phyloP scores from a whole-genome alignment of 2,329 filamentous ascomycete genomes.

The Alternaria gaisen region DNA sequence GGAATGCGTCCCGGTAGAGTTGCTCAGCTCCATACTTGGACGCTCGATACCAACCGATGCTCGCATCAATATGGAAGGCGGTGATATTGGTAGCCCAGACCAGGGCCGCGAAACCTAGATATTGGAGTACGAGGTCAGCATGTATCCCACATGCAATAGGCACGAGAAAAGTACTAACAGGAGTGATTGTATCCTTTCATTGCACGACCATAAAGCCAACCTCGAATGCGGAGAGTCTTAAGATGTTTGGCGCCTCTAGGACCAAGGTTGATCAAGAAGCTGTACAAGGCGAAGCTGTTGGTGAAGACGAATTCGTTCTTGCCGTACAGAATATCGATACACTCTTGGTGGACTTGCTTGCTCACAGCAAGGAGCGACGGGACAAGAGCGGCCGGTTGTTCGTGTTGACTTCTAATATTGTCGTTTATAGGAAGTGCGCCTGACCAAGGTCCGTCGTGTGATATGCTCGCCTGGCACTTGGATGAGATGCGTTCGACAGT shows the following conservation, averaged over 20 bases:
- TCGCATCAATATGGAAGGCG: constrained; percentile 34
- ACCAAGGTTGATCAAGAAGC: constrained; percentile 44
- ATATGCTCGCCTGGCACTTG: constrained; percentile 2
- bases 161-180: constrained; percentile 8
- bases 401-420: constrained; percentile 13
- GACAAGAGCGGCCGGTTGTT: constrained; percentile 20
- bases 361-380: constrained; percentile 41
- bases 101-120: constrained; percentile 35
- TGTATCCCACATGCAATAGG: background rate
- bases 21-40: constrained; percentile 32
- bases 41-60: constrained; percentile 5
- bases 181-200: constrained; percentile 47
- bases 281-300: constrained; percentile 42
- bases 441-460: background rate
- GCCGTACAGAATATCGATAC: constrained; percentile 37
- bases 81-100: constrained; percentile 40
- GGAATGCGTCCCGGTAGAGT: constrained; percentile 49
- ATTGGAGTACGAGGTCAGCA: background rate
- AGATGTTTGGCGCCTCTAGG: constrained; percentile 34
- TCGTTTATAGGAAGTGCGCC: constrained; percentile 11
- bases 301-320: constrained; percentile 39
- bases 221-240: constrained; percentile 35
- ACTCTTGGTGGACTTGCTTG: constrained; percentile 43
- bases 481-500: constrained; percentile 33
- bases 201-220: constrained; percentile 34